phyloP scores from a whole-genome alignment of 2,329 filamentous ascomycete genomes.

The Thelonectria rubi region DNA sequence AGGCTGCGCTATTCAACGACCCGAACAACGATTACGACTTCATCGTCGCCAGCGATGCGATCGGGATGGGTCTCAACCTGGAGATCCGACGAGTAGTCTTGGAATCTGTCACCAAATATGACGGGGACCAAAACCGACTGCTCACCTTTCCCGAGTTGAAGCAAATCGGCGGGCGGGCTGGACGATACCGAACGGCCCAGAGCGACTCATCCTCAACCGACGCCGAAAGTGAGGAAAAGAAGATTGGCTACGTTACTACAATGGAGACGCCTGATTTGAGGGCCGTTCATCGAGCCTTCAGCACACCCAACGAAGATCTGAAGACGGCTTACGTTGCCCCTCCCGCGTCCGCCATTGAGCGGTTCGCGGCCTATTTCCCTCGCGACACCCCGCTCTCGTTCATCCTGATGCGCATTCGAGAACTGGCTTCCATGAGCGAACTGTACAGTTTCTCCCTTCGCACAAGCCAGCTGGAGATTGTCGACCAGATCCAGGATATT shows the following conservation, averaged over 20 bases:
- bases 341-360: conserved; percentile 74
- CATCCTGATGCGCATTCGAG: conserved; percentile 78
- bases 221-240: conserved; percentile 43
- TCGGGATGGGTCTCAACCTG: conserved; percentile 96
- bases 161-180: conserved; percentile 93
- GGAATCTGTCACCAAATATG: conserved; percentile 77
- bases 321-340: conserved; percentile 77
- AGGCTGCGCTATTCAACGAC: conserved; percentile 94
- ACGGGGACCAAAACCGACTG: conserved; percentile 64
- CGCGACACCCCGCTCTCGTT: conserved; percentile 83
- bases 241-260: conserved; percentile 80
- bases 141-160: conserved; percentile 84
- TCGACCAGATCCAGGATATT: conserved; percentile 78
- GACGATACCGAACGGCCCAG: conserved; percentile 78
- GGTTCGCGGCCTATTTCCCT: conserved; percentile 84
- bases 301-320: conserved; percentile 70
- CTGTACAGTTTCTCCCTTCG: conserved; percentile 74
- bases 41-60: conserved; percentile 91
- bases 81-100: conserved; percentile 92
- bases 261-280: conserved; percentile 75
- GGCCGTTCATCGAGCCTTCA: conserved; percentile 70
- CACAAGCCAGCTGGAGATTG: conserved; percentile 68
- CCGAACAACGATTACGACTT: conserved; percentile 95
- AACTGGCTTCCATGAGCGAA: conserved; percentile 69
- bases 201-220: conserved; percentile 25